Base-by-base conservation (phyloP, 2,329 filamentous ascomycete genomes). In the Cladosporium sp. region DNA sequence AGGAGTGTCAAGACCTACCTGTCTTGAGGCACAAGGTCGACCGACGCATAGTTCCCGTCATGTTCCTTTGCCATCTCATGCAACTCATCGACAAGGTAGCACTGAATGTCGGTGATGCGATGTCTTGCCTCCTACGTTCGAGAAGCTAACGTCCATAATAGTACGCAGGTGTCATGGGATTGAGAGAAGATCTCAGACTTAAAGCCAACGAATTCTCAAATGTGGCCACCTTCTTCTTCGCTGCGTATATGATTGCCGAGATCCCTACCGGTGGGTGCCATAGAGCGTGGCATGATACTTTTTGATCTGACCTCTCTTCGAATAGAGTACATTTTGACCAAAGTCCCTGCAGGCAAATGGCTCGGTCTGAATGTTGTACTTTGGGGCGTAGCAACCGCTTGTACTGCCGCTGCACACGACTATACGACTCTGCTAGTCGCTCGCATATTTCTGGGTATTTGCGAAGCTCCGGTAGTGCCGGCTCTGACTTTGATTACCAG, bases 401-500 rank as follows among this genome's bases (percentile, higher is more conserved):
- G 81, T 61, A 84, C 87, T 59, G 81, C 86, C 1, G 83, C 80
- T 2, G 84, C 82, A 69, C 75, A 76, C 56, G 84, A 78, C 68
- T 89, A 88, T 64, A 72, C 75, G 0, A 78, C 81, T 1, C 75
- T 89, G 1, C 74, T 88, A 2, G 69, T 77, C 0, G 81, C 87
- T 5, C 81, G 86, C 22, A 85, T 83, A 0, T 73, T 89, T 8
- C 80, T 89, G 4, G 87, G 87, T 61, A 80, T 88, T 55, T 88
- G 88, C 65, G 87, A 89, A 70, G 84, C 86, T 0, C 82, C 82
- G 36, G 88, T 85, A 67, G 85, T 88, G 67, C 87, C 87, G 0
- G 77, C 80, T 8, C 88, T 89, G 63, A 76, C 89, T 20, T 74
- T 89, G 45, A 75, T 89, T 43, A 86, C 82, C 0, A 79, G 81